Base-by-base conservation (phyloP, 345 rosid genomes). In the Eucalyptus camaldulensis region DNA sequence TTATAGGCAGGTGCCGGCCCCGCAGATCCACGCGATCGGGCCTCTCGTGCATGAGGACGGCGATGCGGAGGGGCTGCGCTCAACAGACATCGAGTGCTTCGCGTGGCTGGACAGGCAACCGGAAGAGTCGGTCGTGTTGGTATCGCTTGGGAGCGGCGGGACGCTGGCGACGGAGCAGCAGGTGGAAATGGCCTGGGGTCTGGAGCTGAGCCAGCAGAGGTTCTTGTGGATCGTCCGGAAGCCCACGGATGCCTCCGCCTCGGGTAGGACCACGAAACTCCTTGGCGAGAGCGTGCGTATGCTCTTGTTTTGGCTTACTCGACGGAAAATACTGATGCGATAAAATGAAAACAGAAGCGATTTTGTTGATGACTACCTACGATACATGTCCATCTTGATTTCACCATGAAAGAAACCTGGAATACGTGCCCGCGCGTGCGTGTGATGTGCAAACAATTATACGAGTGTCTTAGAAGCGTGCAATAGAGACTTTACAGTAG, bases 111-210 rank as follows among this genome's bases (percentile, higher is more conserved):
- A 91, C 65, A 72, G 37, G 87, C 94, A 92, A 47, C 95, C 94
- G 11, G 19, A 69, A 45, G 91, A 88, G 54, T 93, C 94, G 8
- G 95, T 93, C 25, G 62, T 94, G 24, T 91, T 91, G 49, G 86
- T 94, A 9, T 87, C 91, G 8, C 88, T 91, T 7, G 95, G 96
- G 33, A 94, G 95, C 21, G 95, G 96, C n/a, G 96, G 94, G 31
- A 91, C 94, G 10, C 60, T 92, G 69, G 81, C 94, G 15, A 6
- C 27, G 4, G 90, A 90, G 56, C 94, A 94, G 86, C 87, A 92
- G 43, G 87, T 31, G 2, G 94, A 94, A 90, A 80, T 93, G 83
- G 95, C 94, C 0, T 90, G 91, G 91, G 95, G 94, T 25, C 86
- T 94, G 10, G 95, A 93, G 87, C 86, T 90, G 86, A 92, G 95